Percentiles rank a stretch among this genome's conserved stretches.
These are phyloP conservation scores for Chaetomiaceae sp. DNA, from an alignment of 2,329 filamentous ascomycete species.

Conservation along the genomic window DNA sequence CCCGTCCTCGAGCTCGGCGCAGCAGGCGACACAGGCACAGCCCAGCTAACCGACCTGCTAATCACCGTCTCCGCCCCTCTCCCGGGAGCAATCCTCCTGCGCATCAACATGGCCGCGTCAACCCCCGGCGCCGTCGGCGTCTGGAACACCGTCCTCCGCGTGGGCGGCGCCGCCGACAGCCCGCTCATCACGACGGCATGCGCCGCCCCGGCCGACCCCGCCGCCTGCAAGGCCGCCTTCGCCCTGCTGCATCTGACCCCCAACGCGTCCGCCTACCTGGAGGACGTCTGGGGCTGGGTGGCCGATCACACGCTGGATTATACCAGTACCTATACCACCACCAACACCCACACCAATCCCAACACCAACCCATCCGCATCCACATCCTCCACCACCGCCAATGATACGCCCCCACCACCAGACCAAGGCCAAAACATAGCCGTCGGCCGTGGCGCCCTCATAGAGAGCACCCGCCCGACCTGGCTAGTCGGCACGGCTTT, in stretches of 20 bases:
- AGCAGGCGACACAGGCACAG: slow-evolving; percentile 50
- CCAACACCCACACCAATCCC: too few species aligned
- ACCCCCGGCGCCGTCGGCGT: slow-evolving; percentile 41
- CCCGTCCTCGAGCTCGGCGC: slow-evolving; percentile 51
- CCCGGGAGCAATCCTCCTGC: slow-evolving; percentile 57
- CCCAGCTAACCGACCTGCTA: slow-evolving; percentile 62
- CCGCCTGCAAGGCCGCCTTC: slow-evolving; percentile 43
- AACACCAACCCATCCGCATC: too few species aligned
- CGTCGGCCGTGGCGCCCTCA: slow-evolving; percentile 42
- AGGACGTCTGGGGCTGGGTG: slow-evolving; percentile 47
- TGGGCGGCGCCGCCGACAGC: slow-evolving; percentile 42
- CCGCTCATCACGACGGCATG: slow-evolving; percentile 37
- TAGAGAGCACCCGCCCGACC: slow-evolving; percentile 43
- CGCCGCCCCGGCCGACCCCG: slow-evolving; percentile 27
- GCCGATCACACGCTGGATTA: slow-evolving; percentile 47
- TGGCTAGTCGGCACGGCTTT: slow-evolving; percentile 51
- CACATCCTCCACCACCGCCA: too few species aligned
- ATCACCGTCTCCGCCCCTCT: slow-evolving; percentile 56
- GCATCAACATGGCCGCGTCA: slow-evolving; percentile 34
- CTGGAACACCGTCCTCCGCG: slow-evolving; percentile 42
- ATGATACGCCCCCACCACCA: too few species aligned
- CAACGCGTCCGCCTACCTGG: slow-evolving; percentile 44
- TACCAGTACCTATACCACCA: too few species aligned
- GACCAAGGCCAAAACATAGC: slow-evolving; percentile 35
- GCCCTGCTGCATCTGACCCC: slow-evolving; percentile 45